Evolutionary conservation across 140 eudicot species (phyloP), one percentile per base, ranked within the genome.

Genomic region (Cichorium intybus): DNA sequence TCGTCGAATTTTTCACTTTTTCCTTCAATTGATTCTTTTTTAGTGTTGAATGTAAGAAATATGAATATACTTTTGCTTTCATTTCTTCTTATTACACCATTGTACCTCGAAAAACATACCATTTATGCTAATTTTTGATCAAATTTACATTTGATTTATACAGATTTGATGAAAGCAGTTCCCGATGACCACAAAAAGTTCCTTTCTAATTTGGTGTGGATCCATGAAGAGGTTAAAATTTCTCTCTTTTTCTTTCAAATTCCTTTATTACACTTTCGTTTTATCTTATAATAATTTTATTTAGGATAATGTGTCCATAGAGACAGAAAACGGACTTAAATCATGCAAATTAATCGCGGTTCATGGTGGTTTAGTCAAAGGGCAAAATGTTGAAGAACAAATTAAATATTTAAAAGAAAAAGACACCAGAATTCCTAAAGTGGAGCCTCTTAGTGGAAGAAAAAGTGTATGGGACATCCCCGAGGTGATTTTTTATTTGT

Each of bases 331-430:
- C 26, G 98, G 98, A 51, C 48, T 83, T 3, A 71, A 80, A 73
- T 73, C 67, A 1, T 87, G 96, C 68, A 91, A 76, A 63, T 59
- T 91, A 74, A 83, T 91, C 4, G 98, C 98, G 37, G 98, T 91
- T 26, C 98, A 87, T 75, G 98, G 89, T 51, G 98, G 98, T 46
- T 80, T 91, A 81, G 96, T 68, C 79, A 80, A 71, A 74, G 80
- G 81, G 65, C 79, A 81, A 77, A 76, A 82, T 28, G 84, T 91
- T 8, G 73, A 55, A 31, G 85, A 80, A 48, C 98, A 91, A 74
- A 81, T 87, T 21, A 71, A 76, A 34, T 69, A 67, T 76, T 69
- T 87, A 53, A 91, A 81, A 67, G 78, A 82, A 41, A 85, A 81
- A 81, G 92, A 91, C 70, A 81, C 95, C 0, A 74, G 81, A 24